Conservation (phyloP, 2,329 filamentous ascomycete species). For the Pseudovirgaria hyperparasitica region DNA sequence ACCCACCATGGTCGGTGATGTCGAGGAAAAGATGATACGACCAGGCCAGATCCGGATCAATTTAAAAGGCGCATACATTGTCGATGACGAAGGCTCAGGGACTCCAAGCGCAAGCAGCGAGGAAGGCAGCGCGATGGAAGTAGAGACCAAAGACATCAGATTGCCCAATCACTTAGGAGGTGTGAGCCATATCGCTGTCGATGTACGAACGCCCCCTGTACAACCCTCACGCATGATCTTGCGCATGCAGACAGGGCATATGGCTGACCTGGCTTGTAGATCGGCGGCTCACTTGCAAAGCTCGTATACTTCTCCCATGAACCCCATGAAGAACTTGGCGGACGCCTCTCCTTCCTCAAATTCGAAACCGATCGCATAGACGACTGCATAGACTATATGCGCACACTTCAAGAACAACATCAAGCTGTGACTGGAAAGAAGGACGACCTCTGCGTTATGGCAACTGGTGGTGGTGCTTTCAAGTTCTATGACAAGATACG, state of each 20-base stretch:
- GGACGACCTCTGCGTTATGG: slow-evolving; percentile 78
- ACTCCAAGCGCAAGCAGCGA: slow-evolving; percentile 37
- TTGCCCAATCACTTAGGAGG: slow-evolving; percentile 89
- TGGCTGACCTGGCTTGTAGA: slow-evolving; percentile 39
- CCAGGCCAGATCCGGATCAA: slow-evolving; percentile 79
- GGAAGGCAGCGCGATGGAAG: slow-evolving; percentile 46
- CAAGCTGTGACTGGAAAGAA: slow-evolving; percentile 59
- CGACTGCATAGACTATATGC: slow-evolving; percentile 85
- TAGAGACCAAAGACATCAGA: slow-evolving; percentile 87
- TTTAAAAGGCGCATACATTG: slow-evolving; percentile 90
- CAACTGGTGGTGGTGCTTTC: slow-evolving; percentile 88
- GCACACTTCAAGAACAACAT: slow-evolving; percentile 71
- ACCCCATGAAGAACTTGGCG: slow-evolving; percentile 65
- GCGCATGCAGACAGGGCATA: slow-evolving; percentile 6
- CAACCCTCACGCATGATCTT: no score
- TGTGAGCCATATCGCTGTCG: slow-evolving; percentile 92
- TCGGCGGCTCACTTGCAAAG: slow-evolving; percentile 90
- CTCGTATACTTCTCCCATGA: slow-evolving; percentile 96
- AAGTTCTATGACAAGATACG: slow-evolving; percentile 92
- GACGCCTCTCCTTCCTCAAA: slow-evolving; percentile 84
- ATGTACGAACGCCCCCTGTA: slow-evolving; percentile 51
- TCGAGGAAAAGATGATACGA: slow-evolving; percentile 42
- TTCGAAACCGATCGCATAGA: slow-evolving; percentile 95
- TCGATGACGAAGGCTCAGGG: slow-evolving; percentile 57
- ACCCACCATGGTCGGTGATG: no score